Base-by-base conservation (phyloP, 495 filamentous ascomycete genomes). In the Penicillium fimorum region DNA sequence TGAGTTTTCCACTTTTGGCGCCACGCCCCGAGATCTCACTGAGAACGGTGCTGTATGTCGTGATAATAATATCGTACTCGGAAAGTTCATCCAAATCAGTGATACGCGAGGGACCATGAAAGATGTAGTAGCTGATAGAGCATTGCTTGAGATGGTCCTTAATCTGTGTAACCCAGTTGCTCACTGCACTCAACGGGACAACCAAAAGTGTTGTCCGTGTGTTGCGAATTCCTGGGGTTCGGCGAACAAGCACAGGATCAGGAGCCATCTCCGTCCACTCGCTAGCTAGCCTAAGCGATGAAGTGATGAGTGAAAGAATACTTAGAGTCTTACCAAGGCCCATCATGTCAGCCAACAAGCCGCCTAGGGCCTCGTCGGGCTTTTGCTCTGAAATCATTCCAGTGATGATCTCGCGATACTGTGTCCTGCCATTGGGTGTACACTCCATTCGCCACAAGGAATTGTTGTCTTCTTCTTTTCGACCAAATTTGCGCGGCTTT, bases 261-360 rank as follows among this genome's bases (percentile, higher is more conserved):
- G 74, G 76, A 10, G 60, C 57, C 53, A 53, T 50, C 3, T 55
- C 51, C 13, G 62, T 59, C 73, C 88, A 98, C 10, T 73, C 65
- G 17, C 70, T 56, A 2, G 91, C 82, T 25, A 86, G 77, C 2
- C 70, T 61, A 3, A 87, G 71, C 0, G 90, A 87, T 17, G 76
- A 78, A 3, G 84, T 73, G 15, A 93, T 70, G 22, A 97, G 78
- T 3, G 91, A 87, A 6, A 98, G 76, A 29, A 96, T 88, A 65
- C 88, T 96, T 45, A 98, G 72, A 0, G 94, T 97, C 68, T 98
- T 98, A 6, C 94, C 94, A 15, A 98, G 74, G 37, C 94, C 94
- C 94, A 98, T 98, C 87, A 96, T 91, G 66, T 98, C 94, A 7
- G 94, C 94, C 20, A 98, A 76, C 30, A 98, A 88, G n/a, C 94